Conservation (phyloP, 768 basidiomycete species). For the Trametes meyenii region DNA sequence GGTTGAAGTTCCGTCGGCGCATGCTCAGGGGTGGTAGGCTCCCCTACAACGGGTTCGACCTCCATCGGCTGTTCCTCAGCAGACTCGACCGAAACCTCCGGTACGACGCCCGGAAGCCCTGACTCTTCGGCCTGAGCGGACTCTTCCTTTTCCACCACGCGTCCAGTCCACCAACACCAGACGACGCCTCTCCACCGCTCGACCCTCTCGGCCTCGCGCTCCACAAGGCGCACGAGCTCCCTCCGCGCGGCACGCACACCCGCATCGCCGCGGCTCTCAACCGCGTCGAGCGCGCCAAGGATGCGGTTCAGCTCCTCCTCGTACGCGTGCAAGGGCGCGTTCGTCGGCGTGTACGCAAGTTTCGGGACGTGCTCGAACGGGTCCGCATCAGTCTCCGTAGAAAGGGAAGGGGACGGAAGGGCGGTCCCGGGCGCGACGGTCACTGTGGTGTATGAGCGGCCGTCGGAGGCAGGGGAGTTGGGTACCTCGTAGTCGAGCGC, state of each 20-base stretch:
- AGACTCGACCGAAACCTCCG: conserved; percentile 2
- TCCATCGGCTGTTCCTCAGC: conserved; percentile 3
- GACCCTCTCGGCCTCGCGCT: conserved; percentile 57
- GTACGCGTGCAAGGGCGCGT: conserved; percentile 64
- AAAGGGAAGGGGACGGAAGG: conserved; percentile 4
- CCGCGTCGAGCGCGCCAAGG: conserved; percentile 66
- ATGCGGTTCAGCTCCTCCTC: conserved; percentile 63
- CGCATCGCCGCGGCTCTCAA: conserved; percentile 64
- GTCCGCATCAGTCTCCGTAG: conserved; percentile 3
- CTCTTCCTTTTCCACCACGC: neutral
- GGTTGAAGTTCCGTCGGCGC: conserved; percentile 10
- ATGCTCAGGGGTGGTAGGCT: neutral
- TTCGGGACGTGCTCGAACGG: conserved; percentile 33
- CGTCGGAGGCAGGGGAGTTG: neutral
- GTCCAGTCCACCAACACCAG: conserved; percentile 27
- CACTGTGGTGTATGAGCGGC: conserved; percentile 16
- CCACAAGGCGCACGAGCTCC: conserved; percentile 57
- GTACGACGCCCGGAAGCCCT: neutral
- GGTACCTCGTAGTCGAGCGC: conserved; percentile 47
- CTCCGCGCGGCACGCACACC: conserved; percentile 55
- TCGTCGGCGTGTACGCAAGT: conserved; percentile 63
- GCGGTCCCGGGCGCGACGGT: conserved; percentile 37
- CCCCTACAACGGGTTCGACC: conserved; percentile 1
- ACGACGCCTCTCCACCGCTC: conserved; percentile 38
- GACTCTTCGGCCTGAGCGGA: neutral